These are phyloP conservation scores for Ophiostoma sp. DNA, from an alignment of 2,329 filamentous ascomycete species.

Conservation along the genomic window DNA sequence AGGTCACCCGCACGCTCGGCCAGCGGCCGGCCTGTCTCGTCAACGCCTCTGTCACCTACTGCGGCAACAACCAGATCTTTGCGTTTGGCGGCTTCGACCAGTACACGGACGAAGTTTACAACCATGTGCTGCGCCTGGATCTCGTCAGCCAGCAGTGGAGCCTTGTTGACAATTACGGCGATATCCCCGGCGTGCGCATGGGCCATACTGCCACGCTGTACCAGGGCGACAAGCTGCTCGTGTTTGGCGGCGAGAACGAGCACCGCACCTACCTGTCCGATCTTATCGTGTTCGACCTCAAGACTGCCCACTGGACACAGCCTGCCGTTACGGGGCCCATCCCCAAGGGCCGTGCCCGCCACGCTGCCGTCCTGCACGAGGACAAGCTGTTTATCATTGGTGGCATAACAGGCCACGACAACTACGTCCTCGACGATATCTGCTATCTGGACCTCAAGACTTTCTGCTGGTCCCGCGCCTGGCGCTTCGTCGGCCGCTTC, in stretches of 20 bases:
- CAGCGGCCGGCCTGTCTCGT: constrained; percentile 90
- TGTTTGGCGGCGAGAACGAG: constrained; percentile 98
- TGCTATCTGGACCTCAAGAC: constrained; percentile 97
- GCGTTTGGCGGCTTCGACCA: constrained; percentile 98
- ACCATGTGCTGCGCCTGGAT: constrained; percentile 89
- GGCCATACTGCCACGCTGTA: constrained; percentile 95
- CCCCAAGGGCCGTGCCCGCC: constrained; percentile 85
- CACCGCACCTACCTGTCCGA: constrained; percentile 94
- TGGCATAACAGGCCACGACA: constrained; percentile 91
- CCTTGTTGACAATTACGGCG: constrained; percentile 96
- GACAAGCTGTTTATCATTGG: constrained; percentile 96
- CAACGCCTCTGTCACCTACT: constrained; percentile 98
- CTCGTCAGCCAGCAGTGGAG: constrained; percentile 88
- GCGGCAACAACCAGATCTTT: constrained; percentile 95
- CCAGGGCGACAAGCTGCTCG: constrained; percentile 89
- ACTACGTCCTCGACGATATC: constrained; percentile 90
- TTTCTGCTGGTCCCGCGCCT: constrained; percentile 94
- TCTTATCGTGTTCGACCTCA: constrained; percentile 92
- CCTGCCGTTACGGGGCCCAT: constrained; percentile 81
- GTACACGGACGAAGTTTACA: constrained; percentile 98
- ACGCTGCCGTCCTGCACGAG: constrained; percentile 91
- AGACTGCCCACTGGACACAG: constrained; percentile 92
- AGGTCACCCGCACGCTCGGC: constrained; percentile 74
- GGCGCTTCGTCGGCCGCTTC: constrained; percentile 92
- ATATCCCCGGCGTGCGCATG: constrained; percentile 96